These are phyloP conservation scores for Camelina laxa DNA, from an alignment of 345 rosid genomes.

Conservation along the genomic window DNA sequence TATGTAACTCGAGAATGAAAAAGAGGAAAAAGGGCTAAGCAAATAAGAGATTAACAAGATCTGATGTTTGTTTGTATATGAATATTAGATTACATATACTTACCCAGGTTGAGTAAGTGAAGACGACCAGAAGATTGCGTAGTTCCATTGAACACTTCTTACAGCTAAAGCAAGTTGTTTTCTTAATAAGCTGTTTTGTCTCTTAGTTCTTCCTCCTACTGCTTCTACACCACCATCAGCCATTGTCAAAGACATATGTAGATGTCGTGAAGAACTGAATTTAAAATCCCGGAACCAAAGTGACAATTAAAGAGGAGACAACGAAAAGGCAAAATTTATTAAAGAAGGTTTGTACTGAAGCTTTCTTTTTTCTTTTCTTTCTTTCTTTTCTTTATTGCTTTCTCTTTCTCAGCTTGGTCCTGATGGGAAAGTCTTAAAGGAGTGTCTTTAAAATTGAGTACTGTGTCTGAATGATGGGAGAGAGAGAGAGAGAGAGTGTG, in stretches of 20 bases:
- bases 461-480: constrained; percentile 32
- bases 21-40: constrained; percentile 14
- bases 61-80: background rate
- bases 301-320: constrained; percentile 36
- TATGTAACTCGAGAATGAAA: constrained; percentile 21
- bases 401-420: constrained; percentile 40
- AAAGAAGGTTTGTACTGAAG: constrained; percentile 31
- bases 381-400: constrained; percentile 35
- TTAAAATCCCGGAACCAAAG: constrained; percentile 13
- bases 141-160: constrained; percentile 90
- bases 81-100: constrained; percentile 7
- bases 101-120: constrained; percentile 78
- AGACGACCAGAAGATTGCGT: constrained; percentile 88
- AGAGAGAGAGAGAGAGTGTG: constrained; percentile 23
- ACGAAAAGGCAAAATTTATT: constrained; percentile 18
- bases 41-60: constrained; percentile 27
- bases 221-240: constrained; percentile 46
- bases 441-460: constrained; percentile 41
- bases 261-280: constrained; percentile 6
- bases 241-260: constrained; percentile 47
- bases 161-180: constrained; percentile 84
- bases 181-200: constrained; percentile 48
- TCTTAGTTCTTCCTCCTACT: constrained; percentile 46
- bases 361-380: constrained; percentile 18
- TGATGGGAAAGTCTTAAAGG: constrained; percentile 35